phyloP scores from a whole-genome alignment of 1,139 yeast genomes.

The Debaryomyces sp. region DNA sequence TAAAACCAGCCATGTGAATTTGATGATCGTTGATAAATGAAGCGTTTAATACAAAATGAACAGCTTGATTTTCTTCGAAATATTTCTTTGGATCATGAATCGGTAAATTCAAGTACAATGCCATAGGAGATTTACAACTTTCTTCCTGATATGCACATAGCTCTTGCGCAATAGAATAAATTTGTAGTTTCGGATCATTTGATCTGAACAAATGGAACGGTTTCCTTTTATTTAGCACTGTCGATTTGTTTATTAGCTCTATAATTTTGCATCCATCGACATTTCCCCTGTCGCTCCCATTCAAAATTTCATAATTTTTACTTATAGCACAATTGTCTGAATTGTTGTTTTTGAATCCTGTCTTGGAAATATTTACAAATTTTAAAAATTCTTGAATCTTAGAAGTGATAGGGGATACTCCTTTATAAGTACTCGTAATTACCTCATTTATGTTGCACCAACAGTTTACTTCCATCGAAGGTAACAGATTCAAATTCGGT shows the following conservation, averaged over 20 bases:
- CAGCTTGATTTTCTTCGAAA: slow-evolving; percentile 27
- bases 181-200: slow-evolving; percentile 39
- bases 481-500: slow-evolving; percentile 53
- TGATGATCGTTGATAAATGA: slow-evolving; percentile 29
- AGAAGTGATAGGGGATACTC: slow-evolving; percentile 18
- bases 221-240: slow-evolving; percentile 73
- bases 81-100: slow-evolving; percentile 25
- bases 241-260: slow-evolving; percentile 74
- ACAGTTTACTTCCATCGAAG: slow-evolving; percentile 64
- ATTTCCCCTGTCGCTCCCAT: slow-evolving; percentile 11
- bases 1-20: slow-evolving; percentile 33
- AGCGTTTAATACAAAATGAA: slow-evolving; percentile 32
- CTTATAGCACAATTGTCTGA: slow-evolving; percentile 13
- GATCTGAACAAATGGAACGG: slow-evolving; percentile 82
- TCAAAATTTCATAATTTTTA: slow-evolving; percentile 29
- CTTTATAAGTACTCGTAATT: slow-evolving; percentile 46
- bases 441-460: slow-evolving; percentile 71
- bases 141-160: slow-evolving; percentile 60
- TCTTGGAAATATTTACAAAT: slow-evolving; percentile 27
- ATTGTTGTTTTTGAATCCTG: slow-evolving; percentile 27
- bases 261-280: slow-evolving; percentile 46
- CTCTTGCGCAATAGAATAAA: slow-evolving; percentile 85
- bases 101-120: slow-evolving; percentile 60
- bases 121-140: slow-evolving; percentile 59
- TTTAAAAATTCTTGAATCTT: slow-evolving; percentile 23